phyloP scores from a whole-genome alignment of 352 stramenopile species.

The Pythium graminicola region DNA sequence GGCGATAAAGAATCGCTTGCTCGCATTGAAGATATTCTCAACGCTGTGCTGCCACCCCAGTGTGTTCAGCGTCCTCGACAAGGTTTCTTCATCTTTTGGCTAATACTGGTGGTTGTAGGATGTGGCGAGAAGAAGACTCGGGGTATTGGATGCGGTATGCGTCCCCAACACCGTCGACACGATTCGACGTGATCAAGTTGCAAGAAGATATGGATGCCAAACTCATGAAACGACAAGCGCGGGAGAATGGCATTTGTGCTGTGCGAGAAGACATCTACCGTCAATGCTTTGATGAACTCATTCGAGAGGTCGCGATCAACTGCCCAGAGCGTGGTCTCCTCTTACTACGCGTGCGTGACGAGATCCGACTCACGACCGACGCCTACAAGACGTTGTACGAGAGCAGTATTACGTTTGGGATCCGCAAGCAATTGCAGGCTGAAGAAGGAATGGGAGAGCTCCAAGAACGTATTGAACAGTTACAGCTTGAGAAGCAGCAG shows the following conservation, averaged over 20 bases:
- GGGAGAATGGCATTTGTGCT: conserved; percentile 90
- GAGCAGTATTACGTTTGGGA: conserved; percentile 76
- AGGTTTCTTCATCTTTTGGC: background rate
- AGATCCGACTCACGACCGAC: conserved; percentile 91
- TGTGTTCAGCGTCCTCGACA: conserved; percentile 16
- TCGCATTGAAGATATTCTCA: conserved; percentile 71
- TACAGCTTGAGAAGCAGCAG: conserved; percentile 57
- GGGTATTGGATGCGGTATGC: conserved; percentile 90
- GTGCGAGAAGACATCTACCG: conserved; percentile 92
- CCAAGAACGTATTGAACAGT: conserved; percentile 43
- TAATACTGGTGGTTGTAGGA: conserved; percentile 28
- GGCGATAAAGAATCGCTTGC: conserved; percentile 40
- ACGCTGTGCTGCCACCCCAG: conserved; percentile 71
- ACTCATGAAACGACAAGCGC: conserved; percentile 85
- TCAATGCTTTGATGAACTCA: conserved; percentile 92
- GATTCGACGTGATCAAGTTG: conserved; percentile 91
- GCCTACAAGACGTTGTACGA: conserved; percentile 95
- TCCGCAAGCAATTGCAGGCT: conserved; percentile 69
- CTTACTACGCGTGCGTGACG: conserved; percentile 88
- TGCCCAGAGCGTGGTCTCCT: conserved; percentile 88
- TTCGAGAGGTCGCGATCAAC: conserved; percentile 90
- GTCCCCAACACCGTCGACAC: conserved; percentile 84
- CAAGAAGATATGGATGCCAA: conserved; percentile 86
- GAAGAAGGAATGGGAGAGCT: conserved; percentile 91
- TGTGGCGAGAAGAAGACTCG: conserved; percentile 74